A percentile compares a stretch with the other conserved stretches of the same genome.
Conservation (phyloP, 2,329 filamentous ascomycete species). For the Daldinia sp. region DNA sequence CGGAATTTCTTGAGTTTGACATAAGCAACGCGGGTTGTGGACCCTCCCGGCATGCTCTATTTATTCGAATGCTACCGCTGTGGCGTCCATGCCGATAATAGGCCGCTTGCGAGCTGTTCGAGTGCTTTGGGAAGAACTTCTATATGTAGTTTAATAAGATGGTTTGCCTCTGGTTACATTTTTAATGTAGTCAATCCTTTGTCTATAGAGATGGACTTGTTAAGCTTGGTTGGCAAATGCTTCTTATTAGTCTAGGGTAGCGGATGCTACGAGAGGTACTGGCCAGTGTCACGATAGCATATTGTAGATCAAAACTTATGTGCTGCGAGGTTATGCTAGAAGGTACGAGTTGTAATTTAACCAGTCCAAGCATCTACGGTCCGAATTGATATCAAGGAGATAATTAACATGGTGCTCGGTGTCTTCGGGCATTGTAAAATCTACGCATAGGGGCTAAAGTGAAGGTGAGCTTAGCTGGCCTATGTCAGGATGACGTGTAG, state of each 20-base stretch:
- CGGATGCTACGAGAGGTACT: slow-evolving; percentile 1
- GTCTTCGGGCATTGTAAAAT: not conserved
- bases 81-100: slow-evolving; percentile 14
- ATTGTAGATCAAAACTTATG: not conserved
- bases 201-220: not conserved
- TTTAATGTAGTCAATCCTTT: not conserved
- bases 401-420: not conserved
- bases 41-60: not conserved
- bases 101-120: not conserved
- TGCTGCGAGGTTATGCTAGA: not conserved
- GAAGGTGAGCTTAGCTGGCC: not conserved
- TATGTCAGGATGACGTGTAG: slow-evolving; percentile 17
- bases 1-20: not conserved
- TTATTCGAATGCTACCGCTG: slow-evolving; percentile 10
- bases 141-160: not conserved
- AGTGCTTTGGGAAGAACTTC: not conserved
- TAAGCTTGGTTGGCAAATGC: not conserved
- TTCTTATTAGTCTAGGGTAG: not conserved
- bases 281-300: slow-evolving; percentile 7
- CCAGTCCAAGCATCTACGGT: slow-evolving; percentile 25
- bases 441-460: not conserved
- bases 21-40: slow-evolving; percentile 4
- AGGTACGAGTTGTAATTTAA: slow-evolving; percentile 14
- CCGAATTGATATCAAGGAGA: slow-evolving; percentile 15
- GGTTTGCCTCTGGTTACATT: not conserved